Conservation (phyloP, 257 asterid genomes). For the Apocynum venetum region DNA sequence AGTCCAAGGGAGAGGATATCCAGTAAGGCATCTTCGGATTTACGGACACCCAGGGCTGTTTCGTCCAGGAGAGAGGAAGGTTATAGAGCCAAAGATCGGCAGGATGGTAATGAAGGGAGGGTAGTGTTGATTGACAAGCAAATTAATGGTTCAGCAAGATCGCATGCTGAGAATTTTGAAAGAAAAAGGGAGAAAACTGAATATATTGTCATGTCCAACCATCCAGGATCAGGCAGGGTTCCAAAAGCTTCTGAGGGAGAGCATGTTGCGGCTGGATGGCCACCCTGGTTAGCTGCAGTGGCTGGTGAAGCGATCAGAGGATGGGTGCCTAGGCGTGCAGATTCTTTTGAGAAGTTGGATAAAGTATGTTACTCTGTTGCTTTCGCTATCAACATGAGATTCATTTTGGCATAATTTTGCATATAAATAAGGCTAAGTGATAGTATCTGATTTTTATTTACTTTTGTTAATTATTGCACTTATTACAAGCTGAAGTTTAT, state of each 20-base stretch:
- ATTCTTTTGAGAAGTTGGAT: slow-evolving; percentile 85
- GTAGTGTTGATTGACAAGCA: slow-evolving; percentile 55
- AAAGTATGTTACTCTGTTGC: slow-evolving; percentile 51
- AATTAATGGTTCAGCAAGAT: slow-evolving; percentile 55
- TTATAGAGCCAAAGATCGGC: slow-evolving; percentile 49
- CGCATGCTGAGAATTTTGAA: slow-evolving; percentile 51
- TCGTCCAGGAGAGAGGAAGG: slow-evolving; percentile 68
- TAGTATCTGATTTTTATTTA: neutral
- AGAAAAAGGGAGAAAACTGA: slow-evolving; percentile 69
- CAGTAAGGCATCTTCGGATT: slow-evolving; percentile 44
- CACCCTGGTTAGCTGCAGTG: slow-evolving; percentile 91
- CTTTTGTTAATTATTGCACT: slow-evolving; percentile 2
- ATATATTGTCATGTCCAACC: slow-evolving; percentile 34
- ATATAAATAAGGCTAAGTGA: neutral
- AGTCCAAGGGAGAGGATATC: slow-evolving; percentile 66
- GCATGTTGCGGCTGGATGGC: slow-evolving; percentile 96
- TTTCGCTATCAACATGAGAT: slow-evolving; percentile 1
- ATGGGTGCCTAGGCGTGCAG: slow-evolving; percentile 91
- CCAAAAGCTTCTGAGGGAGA: slow-evolving; percentile 69
- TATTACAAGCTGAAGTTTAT: neutral
- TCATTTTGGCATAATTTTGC: neutral
- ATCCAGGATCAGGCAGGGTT: slow-evolving; percentile 51
- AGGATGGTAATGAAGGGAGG: slow-evolving; percentile 57
- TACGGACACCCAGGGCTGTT: slow-evolving; percentile 42
- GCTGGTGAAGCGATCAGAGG: slow-evolving; percentile 96